phyloP scores from a whole-genome alignment of 2,329 filamentous ascomycete species.

The Neopestalotiopsis sp. region DNA sequence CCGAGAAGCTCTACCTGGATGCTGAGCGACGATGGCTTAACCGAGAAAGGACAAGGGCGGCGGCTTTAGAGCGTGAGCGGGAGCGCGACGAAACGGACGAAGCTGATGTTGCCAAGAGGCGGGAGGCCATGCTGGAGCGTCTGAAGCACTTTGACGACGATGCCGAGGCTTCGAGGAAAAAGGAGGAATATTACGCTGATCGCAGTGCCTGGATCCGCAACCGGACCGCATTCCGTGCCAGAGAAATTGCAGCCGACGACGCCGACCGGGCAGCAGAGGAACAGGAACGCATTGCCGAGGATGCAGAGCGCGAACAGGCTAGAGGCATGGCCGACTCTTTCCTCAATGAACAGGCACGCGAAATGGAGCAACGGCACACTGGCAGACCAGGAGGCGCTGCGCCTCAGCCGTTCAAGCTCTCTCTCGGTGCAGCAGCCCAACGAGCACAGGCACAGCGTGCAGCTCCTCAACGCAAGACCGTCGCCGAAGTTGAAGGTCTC shows the following conservation, averaged over 20 bases:
- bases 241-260: conserved; percentile 82
- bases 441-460: conserved; percentile 64
- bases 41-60: conserved; percentile 81
- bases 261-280: conserved; percentile 80
- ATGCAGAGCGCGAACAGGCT: conserved; percentile 77
- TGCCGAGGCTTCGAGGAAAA: conserved; percentile 73
- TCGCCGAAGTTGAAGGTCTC: conserved; percentile 92
- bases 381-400: conserved; percentile 47
- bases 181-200: conserved; percentile 85
- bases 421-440: conserved; percentile 86
- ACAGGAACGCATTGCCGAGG: conserved; percentile 72
- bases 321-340: conserved; percentile 89
- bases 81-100: conserved; percentile 80
- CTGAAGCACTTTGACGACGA: conserved; percentile 90
- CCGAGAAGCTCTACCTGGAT: conserved; percentile 81
- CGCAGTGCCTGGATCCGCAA: conserved; percentile 85
- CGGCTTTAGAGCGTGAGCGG: conserved; percentile 84
- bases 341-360: conserved; percentile 81
- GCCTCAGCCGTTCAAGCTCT: conserved; percentile 88
- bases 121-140: conserved; percentile 72
- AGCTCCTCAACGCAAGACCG: conserved; percentile 72
- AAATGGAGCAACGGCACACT: conserved; percentile 63
- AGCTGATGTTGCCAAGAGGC: conserved; percentile 66
- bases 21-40: conserved; percentile 91
- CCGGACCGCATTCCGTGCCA: conserved; percentile 72